Percentiles rank a stretch among this genome's conserved stretches.
Conservation (phyloP, 164 flowering plant species). For the Chloranthus sessilifolius region DNA sequence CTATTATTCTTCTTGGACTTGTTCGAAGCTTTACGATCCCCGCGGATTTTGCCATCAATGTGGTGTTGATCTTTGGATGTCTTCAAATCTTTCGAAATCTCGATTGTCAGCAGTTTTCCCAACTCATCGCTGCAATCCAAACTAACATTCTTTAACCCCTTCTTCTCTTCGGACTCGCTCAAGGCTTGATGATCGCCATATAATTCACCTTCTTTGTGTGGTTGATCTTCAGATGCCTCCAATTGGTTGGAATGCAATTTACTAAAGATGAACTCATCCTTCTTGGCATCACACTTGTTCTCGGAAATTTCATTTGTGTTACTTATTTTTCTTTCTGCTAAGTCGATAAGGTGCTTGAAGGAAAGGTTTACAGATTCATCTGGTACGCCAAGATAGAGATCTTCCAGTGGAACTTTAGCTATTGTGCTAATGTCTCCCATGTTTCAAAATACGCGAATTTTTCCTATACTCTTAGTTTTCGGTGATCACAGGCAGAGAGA, state of each 20-base stretch:
- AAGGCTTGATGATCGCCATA: neutral
- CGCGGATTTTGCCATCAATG: neutral
- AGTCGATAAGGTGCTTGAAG: constrained; percentile 41
- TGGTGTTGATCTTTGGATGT: constrained; percentile 15
- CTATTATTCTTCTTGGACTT: constrained; percentile 12
- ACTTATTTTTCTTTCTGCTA: constrained; percentile 13
- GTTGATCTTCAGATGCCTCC: constrained; percentile 22
- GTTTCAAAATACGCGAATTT: no score
- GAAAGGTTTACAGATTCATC: constrained; percentile 76
- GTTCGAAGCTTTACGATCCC: neutral
- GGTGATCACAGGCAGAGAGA: constrained; percentile 3
- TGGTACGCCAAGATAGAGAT: constrained; percentile 56
- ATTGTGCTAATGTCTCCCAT: no score
- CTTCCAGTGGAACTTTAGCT: constrained; percentile 54
- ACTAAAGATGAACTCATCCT: constrained; percentile 3
- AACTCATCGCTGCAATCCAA: no score
- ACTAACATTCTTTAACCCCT: constrained; percentile 17
- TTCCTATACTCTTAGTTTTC: no score
- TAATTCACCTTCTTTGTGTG: neutral
- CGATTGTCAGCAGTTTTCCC: no score
- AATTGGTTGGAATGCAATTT: constrained; percentile 40
- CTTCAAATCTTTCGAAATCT: constrained; percentile 32
- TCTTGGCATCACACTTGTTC: neutral
- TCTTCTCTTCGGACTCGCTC: neutral
- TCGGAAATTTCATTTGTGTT: constrained; percentile 19